Evolutionary conservation across 1,139 yeast species (phyloP), one percentile per base, ranked within the genome.

Genomic region (Saccharomyces hybrid): DNA sequence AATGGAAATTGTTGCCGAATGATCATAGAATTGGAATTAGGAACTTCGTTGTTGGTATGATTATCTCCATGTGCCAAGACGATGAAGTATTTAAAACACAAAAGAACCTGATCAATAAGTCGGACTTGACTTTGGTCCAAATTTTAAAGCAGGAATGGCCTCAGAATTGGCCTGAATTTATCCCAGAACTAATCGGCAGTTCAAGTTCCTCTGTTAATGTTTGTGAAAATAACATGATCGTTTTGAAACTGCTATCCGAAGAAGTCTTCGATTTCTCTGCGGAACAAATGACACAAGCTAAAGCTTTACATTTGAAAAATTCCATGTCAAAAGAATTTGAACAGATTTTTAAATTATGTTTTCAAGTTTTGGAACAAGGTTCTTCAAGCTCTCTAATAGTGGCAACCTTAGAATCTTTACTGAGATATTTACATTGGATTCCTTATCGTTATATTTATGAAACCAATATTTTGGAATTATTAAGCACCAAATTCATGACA

Each of bases 111-210:
- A 88, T 93, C 65, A 89, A 88, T 73, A 95, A 95, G 71, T 91
- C 93, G 64, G 96, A 93, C 73, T 78, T 93, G 68, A 93, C 98
- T 6, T 77, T 93, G 66, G 99, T 93, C 44, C 95, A 93, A 66
- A 85, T 93, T 52, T 81, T 93, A 66, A 93, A 93, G 69, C 98
- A 95, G 72, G 99, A 93, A 69, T 93, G 99, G 99, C 99, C 99
- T 46, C 90, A 85, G 63, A 88, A 90, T 68, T 93, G 99, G 99
- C 98, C 98, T 25, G 88, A 87, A 64, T 93, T 95, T 66, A 86
- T 93, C 53, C 96, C 98, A 13, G 99, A 95, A 69, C 81, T 93
- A 59, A 95, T 93, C 48, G 80, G 80, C 59, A 85, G 96, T 60
- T 85, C 96, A 52, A 82, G 89, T 59, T 83, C 95, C 20, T 86